These are phyloP conservation scores for Carallia brachiata DNA, from an alignment of 345 rosid species.

Conservation along the genomic window DNA sequence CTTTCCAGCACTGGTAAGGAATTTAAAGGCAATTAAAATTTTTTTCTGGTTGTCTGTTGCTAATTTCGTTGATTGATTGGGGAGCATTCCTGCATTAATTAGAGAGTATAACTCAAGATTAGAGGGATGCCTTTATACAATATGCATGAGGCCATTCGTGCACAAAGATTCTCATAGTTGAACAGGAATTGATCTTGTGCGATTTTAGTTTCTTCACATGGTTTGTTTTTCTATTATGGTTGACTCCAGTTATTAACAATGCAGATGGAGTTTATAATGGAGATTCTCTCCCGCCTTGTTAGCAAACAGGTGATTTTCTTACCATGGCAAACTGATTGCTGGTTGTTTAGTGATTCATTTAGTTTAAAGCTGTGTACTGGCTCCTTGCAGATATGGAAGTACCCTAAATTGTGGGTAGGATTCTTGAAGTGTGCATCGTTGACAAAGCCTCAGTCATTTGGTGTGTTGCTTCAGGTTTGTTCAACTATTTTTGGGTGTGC, in stretches of 20 bases:
- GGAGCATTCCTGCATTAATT: too few relatives aligned
- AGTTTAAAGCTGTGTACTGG: slow-evolving; percentile 13
- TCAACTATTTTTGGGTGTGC: background rate
- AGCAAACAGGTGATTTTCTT: slow-evolving; percentile 74
- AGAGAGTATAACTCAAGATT: too few relatives aligned
- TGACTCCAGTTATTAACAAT: slow-evolving; percentile 22
- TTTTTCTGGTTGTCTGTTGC: background rate
- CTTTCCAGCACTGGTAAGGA: slow-evolving; percentile 86
- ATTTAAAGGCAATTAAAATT: background rate
- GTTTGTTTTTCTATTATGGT: slow-evolving; percentile 1
- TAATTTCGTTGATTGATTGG: background rate
- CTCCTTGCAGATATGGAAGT: slow-evolving; percentile 84
- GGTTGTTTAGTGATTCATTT: slow-evolving; percentile 3
- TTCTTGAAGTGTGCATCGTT: slow-evolving; percentile 83
- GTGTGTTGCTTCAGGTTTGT: slow-evolving; percentile 85
- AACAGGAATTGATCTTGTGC: too few relatives aligned
- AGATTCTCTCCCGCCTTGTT: slow-evolving; percentile 92
- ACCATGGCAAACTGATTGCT: background rate
- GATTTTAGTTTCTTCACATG: background rate
- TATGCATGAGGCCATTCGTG: too few relatives aligned
- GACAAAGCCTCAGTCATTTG: slow-evolving; percentile 88
- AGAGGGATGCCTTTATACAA: too few relatives aligned
- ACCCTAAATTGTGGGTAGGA: slow-evolving; percentile 98
- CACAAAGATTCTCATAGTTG: too few relatives aligned
- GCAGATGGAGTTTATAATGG: slow-evolving; percentile 90